These are phyloP conservation scores for Podaxis rugospora DNA, from an alignment of 768 basidiomycete species.

Conservation along the genomic window DNA sequence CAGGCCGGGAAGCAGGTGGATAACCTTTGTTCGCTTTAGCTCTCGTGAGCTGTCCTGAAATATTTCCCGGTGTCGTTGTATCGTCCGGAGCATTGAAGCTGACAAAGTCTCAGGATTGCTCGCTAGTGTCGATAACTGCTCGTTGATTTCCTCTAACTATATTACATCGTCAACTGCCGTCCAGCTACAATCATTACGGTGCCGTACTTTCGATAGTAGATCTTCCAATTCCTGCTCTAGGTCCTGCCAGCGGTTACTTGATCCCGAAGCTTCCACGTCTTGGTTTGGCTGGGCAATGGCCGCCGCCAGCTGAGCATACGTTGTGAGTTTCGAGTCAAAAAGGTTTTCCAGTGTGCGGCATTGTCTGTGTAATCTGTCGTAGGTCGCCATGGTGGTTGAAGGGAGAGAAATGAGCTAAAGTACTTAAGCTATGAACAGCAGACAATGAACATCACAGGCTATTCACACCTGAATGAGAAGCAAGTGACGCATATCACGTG, in stretches of 20 bases:
- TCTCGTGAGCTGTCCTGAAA: constrained; percentile 86
- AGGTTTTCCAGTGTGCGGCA: constrained; percentile 91
- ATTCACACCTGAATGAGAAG: not conserved
- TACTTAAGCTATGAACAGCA: not conserved
- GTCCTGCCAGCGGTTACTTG: constrained; percentile 72
- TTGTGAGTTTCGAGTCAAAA: constrained; percentile 86
- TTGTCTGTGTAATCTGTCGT: constrained; percentile 88
- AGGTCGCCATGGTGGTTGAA: constrained; percentile 54
- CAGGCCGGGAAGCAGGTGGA: not conserved
- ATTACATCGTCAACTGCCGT: constrained; percentile 10
- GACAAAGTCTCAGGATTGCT: constrained; percentile 70
- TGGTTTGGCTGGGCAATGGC: constrained; percentile 47
- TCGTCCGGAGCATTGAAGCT: constrained; percentile 80
- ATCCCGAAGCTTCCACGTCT: constrained; percentile 69
- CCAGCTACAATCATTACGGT: not conserved
- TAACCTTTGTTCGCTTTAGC: constrained; percentile 80
- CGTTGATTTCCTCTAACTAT: constrained; percentile 85
- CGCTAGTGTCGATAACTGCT: constrained; percentile 66
- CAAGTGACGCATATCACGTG: not conserved
- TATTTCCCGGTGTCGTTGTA: constrained; percentile 88
- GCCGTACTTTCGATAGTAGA: constrained; percentile 71
- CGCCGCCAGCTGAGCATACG: constrained; percentile 84
- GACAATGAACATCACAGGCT: not conserved
- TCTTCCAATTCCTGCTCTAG: constrained; percentile 86
- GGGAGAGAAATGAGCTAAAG: not conserved